Evolutionary conservation across 169 alveolate genomes (phyloP), one percentile per base, ranked within the genome.

Genomic region (Theileria parva): DNA sequence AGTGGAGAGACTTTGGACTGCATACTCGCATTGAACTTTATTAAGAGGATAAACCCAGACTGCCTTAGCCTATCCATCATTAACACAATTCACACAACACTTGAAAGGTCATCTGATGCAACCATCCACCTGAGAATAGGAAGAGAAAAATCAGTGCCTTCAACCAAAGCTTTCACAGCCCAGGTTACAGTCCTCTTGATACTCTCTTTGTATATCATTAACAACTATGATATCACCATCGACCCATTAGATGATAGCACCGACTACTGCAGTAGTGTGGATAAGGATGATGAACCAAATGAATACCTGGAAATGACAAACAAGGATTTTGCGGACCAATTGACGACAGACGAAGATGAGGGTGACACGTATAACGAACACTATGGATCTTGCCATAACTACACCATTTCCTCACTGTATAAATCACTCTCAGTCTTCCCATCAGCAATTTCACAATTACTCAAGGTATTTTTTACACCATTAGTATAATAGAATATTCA

Each of bases 1-100:
- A 93, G 98, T 37, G 99, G 99, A 9, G 99, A 98, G 89, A 98
- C 99, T 7, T 83, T 95, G 69, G 99, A 98, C 88, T 73, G 85
- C 13, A 73, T 84, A 23, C 60, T 64, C 17, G 86, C 90, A 21
- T 76, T 68, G 48, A 77, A 77, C 66, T 34, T 19, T 19, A 28
- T 84, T 25, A 64, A 68, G 30, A 55, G 37, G 57, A 13, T 32
- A 25, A 77, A 75, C 77, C 87, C 93, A 13, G 80, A 91, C 32
- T 64, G 84, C 21, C 15, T 84, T 8, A 84, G 70, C 60, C 85
- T 97, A 34, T 95, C 97, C 28, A 87, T 97, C 32, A 97, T 96
- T 28, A 97, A 97, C 87, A 93, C 91, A 25, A 96, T 95, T 13
- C 97, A 96, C 64, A 87, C 97, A 39, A 80, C 92, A 66, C 78